Evolutionary conservation across 805 yeast species (phyloP), one percentile per base, ranked within the genome.

Genomic region (Candida berthetii): DNA sequence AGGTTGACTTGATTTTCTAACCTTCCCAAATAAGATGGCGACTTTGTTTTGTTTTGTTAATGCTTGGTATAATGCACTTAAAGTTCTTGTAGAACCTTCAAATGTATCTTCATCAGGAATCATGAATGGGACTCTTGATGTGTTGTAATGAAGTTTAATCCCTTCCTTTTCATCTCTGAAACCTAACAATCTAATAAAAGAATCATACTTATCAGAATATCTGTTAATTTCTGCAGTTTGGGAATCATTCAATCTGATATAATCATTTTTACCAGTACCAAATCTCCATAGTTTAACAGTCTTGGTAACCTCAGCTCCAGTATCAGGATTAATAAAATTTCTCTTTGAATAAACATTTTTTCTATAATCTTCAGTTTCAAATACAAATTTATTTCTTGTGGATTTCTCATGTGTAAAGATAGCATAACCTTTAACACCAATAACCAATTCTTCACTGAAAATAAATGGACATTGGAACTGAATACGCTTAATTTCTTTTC

Each of bases 21-120:
- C 50, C 50, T 79, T 76, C 1, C 95, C 91, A 80, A 88, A 87
- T 4, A 85, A 73, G 7, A 91, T 61, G 0, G 85, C 93, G 51
- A 73, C 78, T 50, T 74, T 74, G 2, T 69, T 53, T 33, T 71
- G 65, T 37, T 69, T 68, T 4, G 63, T 55, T 61, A 93, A 61
- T 3, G 80, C 71, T 42, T 76, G 78, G 54, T 78, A 85, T 11
- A 91, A 60, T 0, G 89, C 73, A 1, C 85, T 68, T 52, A 89
- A 74, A 0, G 91, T 82, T 25, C 76, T 64, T 20, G 71, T 65
- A 1, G 96, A 85, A 20, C 90, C 85, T 20, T 70, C 61, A 44
- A 66, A 75, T 0, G 71, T 70, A 1, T 74, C 77, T 18, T 73
- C 78, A 53, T 82, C 81, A 0, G 95, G 89, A 7, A 82, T 77